phyloP scores from a whole-genome alignment of 108 stramenopile species.

The Cylindrotheca closterium region DNA sequence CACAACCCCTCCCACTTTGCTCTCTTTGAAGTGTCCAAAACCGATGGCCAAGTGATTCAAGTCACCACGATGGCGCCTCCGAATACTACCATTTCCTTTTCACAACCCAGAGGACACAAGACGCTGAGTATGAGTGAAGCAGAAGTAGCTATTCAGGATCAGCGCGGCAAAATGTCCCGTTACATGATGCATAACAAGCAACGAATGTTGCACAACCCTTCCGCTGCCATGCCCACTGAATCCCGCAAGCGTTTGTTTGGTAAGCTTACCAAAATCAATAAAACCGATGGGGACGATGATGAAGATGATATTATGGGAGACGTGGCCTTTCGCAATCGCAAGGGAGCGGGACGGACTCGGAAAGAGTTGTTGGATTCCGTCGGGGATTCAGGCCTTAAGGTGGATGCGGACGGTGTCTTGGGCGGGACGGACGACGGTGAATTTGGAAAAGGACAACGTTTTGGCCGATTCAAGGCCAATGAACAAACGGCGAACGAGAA shows the following conservation, averaged over 20 bases:
- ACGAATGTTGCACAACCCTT: conserved; percentile 22
- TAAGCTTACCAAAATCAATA: conserved; percentile 31
- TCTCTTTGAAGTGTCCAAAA: conserved; percentile 26
- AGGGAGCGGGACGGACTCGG: conserved; percentile 49
- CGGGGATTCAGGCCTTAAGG: conserved; percentile 63
- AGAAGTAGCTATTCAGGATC: conserved; percentile 73
- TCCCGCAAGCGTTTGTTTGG: conserved; percentile 56
- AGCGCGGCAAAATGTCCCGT: conserved; percentile 50
- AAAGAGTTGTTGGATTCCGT: conserved; percentile 64
- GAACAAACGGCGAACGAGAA: conserved; percentile 5
- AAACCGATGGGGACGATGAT: conserved; percentile 48
- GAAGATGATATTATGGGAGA: conserved; percentile 87
- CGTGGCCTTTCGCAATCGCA: conserved; percentile 58
- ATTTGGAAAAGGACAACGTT: conserved; percentile 73
- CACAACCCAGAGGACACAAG: conserved; percentile 68
- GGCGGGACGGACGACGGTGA: conserved; percentile 80
- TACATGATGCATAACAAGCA: conserved; percentile 75
- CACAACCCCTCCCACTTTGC: conserved; percentile 74
- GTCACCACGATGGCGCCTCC: conserved; percentile 51
- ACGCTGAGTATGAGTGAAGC: conserved; percentile 74
- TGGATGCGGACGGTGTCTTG: conserved; percentile 82
- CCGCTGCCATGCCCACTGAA: conserved; percentile 26
- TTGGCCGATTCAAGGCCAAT: conserved; percentile 44
- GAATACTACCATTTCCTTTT: conserved; percentile 63
- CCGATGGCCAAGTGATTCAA: conserved; percentile 22